Base-by-base conservation (phyloP, 495 filamentous ascomycete genomes). In the Bacidia rubella region DNA sequence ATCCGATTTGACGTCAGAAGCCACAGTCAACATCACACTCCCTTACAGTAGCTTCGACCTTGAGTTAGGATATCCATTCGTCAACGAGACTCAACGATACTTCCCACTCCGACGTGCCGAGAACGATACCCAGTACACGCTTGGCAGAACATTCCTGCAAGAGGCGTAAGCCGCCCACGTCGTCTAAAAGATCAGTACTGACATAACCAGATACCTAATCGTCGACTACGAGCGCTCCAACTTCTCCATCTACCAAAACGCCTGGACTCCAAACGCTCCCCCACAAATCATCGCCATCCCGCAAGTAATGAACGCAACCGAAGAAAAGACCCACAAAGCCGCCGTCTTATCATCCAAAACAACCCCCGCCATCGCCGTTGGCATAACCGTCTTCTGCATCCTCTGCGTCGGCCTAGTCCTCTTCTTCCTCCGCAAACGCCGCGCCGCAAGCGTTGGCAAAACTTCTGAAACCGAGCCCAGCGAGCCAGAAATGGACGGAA, bases 211-310 rank as follows among this genome's bases (percentile, higher is more conserved):
- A 12, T 86, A 86, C 54, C 57, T 86, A 7, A 76, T 77, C 17
- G 75, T 72, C n/a, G 76, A 80, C 54, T 85, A 83, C 61, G 80
- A 85, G 46, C 69, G 70, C 22, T 67, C 66, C 20, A 70, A 62
- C 21, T 83, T 85, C 26, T 64, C 61, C 1, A 51, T 84, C 2
- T 71, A 77, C 47, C 72, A 80, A 56, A 76, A 78, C 9, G 63
- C 64, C 22, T 81, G 78, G 54, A 68, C 69, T 20, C 56, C 66
- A 12, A 66, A 72, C 25, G 66, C 68, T 4, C 39, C 68, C 24
- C 59, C 50, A 19, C n/a, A n/a, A n/a, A n/a, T n/a, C n/a, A n/a
- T n/a, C n/a, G n/a, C n/a, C n/a, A n/a, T n/a, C n/a, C n/a, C n/a
- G n/a, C n/a, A n/a, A n/a, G n/a, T n/a, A n/a, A n/a, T n/a, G n/a